Evolutionary conservation across 2,329 filamentous ascomycete species (phyloP), one percentile per base, ranked within the genome.

Genomic region (Endoconidiophora polonica): DNA sequence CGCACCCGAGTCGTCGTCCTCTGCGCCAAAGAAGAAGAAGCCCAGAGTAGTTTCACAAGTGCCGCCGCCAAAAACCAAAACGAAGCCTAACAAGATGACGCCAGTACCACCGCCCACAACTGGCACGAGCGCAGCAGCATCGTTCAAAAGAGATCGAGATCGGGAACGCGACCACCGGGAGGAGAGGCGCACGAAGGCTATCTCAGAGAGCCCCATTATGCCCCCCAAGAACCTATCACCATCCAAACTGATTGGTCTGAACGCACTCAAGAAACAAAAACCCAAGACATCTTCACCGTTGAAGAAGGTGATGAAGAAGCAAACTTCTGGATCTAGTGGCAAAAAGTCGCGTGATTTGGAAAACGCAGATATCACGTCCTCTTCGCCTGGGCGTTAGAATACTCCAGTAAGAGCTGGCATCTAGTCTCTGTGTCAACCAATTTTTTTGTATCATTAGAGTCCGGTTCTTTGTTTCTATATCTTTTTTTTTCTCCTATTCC

Each of bases 11-110:
- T 6, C 26, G 4, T 63, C 67, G n/a, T n/a, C n/a, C n/a, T n/a
- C n/a, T 26, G 64, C 62, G 50, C 68, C 65, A 62, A 76, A 74
- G 65, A 78, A 77, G 66, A 77, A 77, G 68, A 74, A 72, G 62
- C 57, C 71, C 52, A 77, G 77, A 63, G 60, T 68, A 29, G 37
- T 12, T 9, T 18, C 18, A 29, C n/a, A 16, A 6, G 65, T 63
- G 51, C 43, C 46, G 2, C 22, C 49, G 16, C 40, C 57, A 54
- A 58, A 62, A 44, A 66, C 70, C 40, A 76, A 75, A 61, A 76
- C 77, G 43, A 77, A 77, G 64, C 68, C 69, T 23, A 74, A 74
- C 58, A 62, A 61, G 2, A 48, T 42, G 2, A 52, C 50, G 16
- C 50, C 50, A 4, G 50, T 52, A 10, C 59, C 58, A 3, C 24